Evolutionary conservation across 2,329 filamentous ascomycete species (phyloP).

Genomic region (Blastomyces emzantsi): DNA sequence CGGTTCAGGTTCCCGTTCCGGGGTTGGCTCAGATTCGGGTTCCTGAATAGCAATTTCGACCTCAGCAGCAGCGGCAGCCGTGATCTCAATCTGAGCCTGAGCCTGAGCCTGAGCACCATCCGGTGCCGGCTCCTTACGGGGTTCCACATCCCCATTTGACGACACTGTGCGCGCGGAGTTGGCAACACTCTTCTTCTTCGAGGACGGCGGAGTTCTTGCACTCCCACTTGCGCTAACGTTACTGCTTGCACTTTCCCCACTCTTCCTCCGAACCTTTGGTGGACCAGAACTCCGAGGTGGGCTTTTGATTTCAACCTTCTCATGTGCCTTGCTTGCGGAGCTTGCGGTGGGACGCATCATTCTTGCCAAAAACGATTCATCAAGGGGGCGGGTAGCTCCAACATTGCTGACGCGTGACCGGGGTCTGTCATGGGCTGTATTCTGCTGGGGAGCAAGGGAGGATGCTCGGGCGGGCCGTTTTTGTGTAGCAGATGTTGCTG

Average conservation of each 20-base stretch:
- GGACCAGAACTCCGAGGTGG: slow-evolving; percentile 24
- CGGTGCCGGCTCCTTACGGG: slow-evolving; percentile 12
- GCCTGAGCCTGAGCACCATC: neutral
- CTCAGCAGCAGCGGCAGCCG: neutral
- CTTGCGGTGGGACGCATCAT: slow-evolving; percentile 46
- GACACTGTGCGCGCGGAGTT: slow-evolving; percentile 16
- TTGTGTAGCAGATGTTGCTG: slow-evolving; percentile 16
- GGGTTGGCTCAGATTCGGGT: neutral
- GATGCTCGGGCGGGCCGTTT: slow-evolving; percentile 23
- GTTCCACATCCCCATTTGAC: slow-evolving; percentile 21
- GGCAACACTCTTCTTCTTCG: slow-evolving; percentile 12
- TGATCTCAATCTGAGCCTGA: neutral
- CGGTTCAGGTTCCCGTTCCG: neutral
- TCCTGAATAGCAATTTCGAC: slow-evolving; percentile 1
- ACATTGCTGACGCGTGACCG: slow-evolving; percentile 34
- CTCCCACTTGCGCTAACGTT: neutral
- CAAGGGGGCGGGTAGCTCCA: slow-evolving; percentile 28
- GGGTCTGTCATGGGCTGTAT: slow-evolving; percentile 25
- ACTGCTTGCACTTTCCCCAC: slow-evolving; percentile 4
- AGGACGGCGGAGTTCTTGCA: neutral
- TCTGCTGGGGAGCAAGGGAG: slow-evolving; percentile 19
- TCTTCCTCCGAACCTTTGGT: slow-evolving; percentile 3
- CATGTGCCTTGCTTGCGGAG: slow-evolving; percentile 42
- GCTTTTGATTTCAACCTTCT: slow-evolving; percentile 36
- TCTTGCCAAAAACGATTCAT: slow-evolving; percentile 41